Percentiles rank a stretch among this genome's conserved stretches.
phyloP scores from a whole-genome alignment of 768 basidiomycete species.

The Hortiboletus campestris region DNA sequence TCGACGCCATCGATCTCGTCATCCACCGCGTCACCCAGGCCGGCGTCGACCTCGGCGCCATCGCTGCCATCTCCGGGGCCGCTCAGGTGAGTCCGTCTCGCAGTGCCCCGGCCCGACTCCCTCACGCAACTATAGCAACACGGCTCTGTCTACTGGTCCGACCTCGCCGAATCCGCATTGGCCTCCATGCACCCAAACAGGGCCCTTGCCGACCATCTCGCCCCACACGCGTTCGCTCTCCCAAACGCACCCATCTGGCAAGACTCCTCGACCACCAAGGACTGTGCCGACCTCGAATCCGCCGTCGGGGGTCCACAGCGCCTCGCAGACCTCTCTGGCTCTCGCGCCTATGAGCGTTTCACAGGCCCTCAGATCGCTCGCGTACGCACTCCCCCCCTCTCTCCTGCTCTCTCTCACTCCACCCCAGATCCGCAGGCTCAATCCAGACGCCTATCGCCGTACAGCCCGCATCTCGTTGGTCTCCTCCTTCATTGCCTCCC shows the following conservation, averaged over 20 bases:
- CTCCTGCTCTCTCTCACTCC: neutral
- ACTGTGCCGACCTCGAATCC: neutral
- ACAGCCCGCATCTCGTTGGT: conserved; percentile 3
- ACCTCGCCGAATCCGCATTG: neutral
- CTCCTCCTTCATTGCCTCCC: conserved; percentile 3
- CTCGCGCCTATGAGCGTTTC: conserved; percentile 8
- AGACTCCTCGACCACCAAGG: neutral
- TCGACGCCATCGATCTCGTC: conserved; percentile 8
- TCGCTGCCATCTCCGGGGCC: conserved; percentile 1
- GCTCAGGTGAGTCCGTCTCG: conserved; percentile 2
- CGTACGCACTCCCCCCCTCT: neutral
- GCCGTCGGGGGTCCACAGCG: neutral
- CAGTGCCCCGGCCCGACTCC: neutral
- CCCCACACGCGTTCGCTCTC: neutral
- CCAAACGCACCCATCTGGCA: conserved; percentile 4
- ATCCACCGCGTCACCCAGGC: neutral
- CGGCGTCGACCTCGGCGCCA: neutral
- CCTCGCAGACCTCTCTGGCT: conserved; percentile 1
- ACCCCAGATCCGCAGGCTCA: conserved; percentile 1
- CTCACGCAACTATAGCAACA: neutral
- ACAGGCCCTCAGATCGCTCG: conserved; percentile 8
- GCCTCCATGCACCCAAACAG: neutral
- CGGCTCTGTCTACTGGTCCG: conserved; percentile 9
- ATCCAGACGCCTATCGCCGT: neutral
- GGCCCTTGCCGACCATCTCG: neutral